A percentile compares a stretch with the other conserved stretches of the same genome.
These are phyloP conservation scores for Boletus rufocinnamomeus DNA, from an alignment of 768 basidiomycete species.

Conservation along the genomic window DNA sequence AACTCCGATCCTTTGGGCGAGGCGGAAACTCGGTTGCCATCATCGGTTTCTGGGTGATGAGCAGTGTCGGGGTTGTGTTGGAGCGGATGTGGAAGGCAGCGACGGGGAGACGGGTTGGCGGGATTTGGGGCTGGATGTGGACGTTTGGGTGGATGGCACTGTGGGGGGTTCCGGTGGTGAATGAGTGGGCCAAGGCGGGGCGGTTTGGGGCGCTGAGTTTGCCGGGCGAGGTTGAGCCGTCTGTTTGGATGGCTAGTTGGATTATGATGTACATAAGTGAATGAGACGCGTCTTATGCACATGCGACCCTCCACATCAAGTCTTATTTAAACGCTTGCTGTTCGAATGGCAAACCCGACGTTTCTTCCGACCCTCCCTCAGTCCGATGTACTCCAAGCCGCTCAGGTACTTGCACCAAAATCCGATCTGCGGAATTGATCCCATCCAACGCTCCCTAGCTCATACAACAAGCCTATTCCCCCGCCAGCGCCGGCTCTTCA, in stretches of 20 bases:
- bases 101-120: slow-evolving; percentile 48
- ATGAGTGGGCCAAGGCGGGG: slow-evolving; percentile 36
- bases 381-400: slow-evolving; percentile 57
- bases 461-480: slow-evolving; percentile 68
- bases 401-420: slow-evolving; percentile 48
- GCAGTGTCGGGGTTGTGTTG: slow-evolving; percentile 50
- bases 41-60: slow-evolving; percentile 56
- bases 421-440: slow-evolving; percentile 13
- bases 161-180: slow-evolving; percentile 50
- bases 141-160: slow-evolving; percentile 48
- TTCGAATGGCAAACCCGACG: slow-evolving; percentile 24
- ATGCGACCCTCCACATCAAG: neutral
- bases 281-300: no score
- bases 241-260: no score
- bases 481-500: slow-evolving; percentile 49
- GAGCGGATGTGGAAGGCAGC: slow-evolving; percentile 48
- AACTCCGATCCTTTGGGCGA: slow-evolving; percentile 55
- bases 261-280: no score
- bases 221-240: slow-evolving; percentile 14
- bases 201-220: slow-evolving; percentile 12
- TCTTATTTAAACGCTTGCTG: neutral
- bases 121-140: slow-evolving; percentile 54
- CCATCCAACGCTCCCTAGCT: slow-evolving; percentile 44
- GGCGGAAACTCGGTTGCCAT: slow-evolving; percentile 44
- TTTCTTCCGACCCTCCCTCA: slow-evolving; percentile 57